These are phyloP conservation scores for Andrographis paniculata DNA, from an alignment of 305 asterid genomes.

Conservation along the genomic window DNA sequence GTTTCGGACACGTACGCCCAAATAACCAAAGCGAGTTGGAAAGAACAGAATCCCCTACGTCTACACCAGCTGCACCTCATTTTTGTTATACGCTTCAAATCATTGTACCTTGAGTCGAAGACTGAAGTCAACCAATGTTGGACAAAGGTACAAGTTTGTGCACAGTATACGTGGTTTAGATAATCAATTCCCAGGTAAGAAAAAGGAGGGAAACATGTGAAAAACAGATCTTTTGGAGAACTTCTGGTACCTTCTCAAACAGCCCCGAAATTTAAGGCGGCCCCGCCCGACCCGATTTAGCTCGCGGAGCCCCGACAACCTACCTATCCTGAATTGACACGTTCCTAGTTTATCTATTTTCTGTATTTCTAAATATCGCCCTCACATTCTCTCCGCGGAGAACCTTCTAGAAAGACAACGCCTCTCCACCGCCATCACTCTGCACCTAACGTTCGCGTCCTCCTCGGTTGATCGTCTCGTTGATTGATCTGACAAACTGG, in stretches of 20 bases:
- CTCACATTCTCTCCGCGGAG: background rate
- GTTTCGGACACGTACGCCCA: no score
- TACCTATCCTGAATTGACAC: no score
- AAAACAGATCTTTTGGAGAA: conserved; percentile 10
- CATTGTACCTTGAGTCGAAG: background rate
- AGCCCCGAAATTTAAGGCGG: conserved; percentile 7
- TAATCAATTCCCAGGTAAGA: conserved; percentile 5
- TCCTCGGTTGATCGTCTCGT: background rate
- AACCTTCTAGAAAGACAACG: background rate
- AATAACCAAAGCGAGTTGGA: no score
- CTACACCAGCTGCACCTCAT: background rate
- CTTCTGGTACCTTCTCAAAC: conserved; percentile 22
- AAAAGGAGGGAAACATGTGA: conserved; percentile 22
- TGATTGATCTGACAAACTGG: background rate
- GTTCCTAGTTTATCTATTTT: conserved; percentile 13
- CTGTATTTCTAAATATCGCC: background rate
- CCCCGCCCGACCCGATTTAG: conserved; percentile 15
- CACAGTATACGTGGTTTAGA: background rate
- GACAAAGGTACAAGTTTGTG: background rate
- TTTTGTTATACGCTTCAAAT: background rate
- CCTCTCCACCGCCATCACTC: background rate
- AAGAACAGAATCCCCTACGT: no score
- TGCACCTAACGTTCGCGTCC: background rate
- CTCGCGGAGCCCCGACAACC: no score
- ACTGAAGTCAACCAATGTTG: background rate